These are phyloP conservation scores for Flammula alnicola DNA, from an alignment of 1,284 basidiomycete species.

Conservation along the genomic window DNA sequence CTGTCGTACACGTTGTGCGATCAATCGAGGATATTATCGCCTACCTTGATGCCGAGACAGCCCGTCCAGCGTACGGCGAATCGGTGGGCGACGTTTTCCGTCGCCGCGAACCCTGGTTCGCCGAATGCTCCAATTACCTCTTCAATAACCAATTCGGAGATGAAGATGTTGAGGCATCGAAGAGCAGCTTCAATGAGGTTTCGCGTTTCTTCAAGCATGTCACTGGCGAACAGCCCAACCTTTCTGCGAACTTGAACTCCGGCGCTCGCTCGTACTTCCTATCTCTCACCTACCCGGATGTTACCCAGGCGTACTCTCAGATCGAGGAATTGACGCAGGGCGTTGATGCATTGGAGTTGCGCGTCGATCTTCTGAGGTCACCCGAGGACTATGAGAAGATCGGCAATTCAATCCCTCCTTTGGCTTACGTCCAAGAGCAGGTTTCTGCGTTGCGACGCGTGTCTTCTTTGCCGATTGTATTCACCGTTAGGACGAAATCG, in stretches of 20 bases:
- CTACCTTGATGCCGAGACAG: slow-evolving; percentile 80
- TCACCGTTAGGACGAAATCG: slow-evolving; percentile 85
- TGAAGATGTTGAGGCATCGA: slow-evolving; percentile 27
- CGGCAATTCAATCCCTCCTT: slow-evolving; percentile 67
- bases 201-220: slow-evolving; percentile 89
- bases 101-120: slow-evolving; percentile 87
- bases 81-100: slow-evolving; percentile 82
- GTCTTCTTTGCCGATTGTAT: slow-evolving; percentile 88
- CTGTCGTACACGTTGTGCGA: slow-evolving; percentile 49
- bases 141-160: slow-evolving; percentile 78
- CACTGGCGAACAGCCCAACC: slow-evolving; percentile 75
- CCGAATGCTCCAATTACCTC: slow-evolving; percentile 84
- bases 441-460: slow-evolving; percentile 80
- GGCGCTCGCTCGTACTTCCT: slow-evolving; percentile 87
- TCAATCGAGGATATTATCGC: slow-evolving; percentile 50
- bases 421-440: slow-evolving; percentile 82
- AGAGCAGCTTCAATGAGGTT: slow-evolving; percentile 52
- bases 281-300: slow-evolving; percentile 89
- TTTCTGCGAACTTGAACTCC: slow-evolving; percentile 59
- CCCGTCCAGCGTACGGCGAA: slow-evolving; percentile 88
- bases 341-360: slow-evolving; percentile 91
- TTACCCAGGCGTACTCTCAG: slow-evolving; percentile 71
- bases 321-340: slow-evolving; percentile 83
- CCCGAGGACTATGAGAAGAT: slow-evolving; percentile 47
- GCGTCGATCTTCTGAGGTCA: slow-evolving; percentile 87